phyloP scores from a whole-genome alignment of 805 yeast species.

The Ogataea zsoltii region DNA sequence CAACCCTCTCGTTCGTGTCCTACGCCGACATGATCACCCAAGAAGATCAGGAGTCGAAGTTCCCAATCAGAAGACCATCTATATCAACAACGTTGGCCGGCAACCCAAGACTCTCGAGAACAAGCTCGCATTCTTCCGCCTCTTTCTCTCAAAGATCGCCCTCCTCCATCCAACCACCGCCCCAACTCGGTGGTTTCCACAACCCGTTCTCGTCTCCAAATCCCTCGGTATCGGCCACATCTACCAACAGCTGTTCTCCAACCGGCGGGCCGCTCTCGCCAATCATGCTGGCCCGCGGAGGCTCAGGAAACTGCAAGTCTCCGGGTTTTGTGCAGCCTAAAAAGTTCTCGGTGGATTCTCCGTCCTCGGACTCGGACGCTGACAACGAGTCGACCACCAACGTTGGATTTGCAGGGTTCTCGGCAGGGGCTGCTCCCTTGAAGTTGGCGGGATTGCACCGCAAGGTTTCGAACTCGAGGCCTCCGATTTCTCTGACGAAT shows the following conservation, averaged over 20 bases:
- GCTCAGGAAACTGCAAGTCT: conserved; percentile 14
- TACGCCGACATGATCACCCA: conserved; percentile 78
- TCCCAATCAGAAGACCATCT: conserved; percentile 59
- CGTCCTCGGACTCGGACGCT: conserved; percentile 24
- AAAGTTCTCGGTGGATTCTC: conserved; percentile 29
- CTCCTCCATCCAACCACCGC: conserved; percentile 6
- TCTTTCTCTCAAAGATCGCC: conserved; percentile 26
- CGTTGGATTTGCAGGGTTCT: conserved; percentile 1
- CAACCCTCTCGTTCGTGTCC: conserved; percentile 58
- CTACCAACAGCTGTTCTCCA: conserved; percentile 12
- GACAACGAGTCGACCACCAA: conserved; percentile 14
- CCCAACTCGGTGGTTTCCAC: conserved; percentile 16
- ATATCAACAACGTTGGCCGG: conserved; percentile 43
- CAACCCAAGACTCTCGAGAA: conserved; percentile 27
- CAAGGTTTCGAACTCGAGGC: conserved; percentile 20
- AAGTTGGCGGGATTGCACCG: conserved; percentile 28
- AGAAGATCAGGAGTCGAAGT: conserved; percentile 50
- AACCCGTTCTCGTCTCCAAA: conserved; percentile 13
- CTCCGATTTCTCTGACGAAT: conserved; percentile 14
- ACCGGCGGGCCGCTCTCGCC: conserved; percentile 17
- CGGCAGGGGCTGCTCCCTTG: conserved; percentile 10
- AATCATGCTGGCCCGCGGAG: conserved; percentile 15
- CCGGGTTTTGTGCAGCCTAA: conserved; percentile 27
- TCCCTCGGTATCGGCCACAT: conserved; percentile 11
- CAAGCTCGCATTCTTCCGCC: conserved; percentile 26